phyloP scores from a whole-genome alignment of 2,329 filamentous ascomycete genomes.

The Paracoccidioides lutzii region DNA sequence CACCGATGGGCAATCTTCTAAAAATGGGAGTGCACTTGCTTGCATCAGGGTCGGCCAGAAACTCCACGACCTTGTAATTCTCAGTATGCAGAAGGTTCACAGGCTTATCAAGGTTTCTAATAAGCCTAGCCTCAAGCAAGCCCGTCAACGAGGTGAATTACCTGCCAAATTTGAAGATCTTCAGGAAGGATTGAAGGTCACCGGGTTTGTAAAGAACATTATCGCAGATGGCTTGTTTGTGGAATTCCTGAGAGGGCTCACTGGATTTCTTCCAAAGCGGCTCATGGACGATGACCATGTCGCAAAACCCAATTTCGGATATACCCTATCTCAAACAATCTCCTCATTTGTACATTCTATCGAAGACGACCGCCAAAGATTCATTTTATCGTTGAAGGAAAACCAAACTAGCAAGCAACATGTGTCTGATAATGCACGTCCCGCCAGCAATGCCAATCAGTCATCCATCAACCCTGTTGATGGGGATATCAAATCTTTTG shows the following conservation, averaged over 20 bases:
- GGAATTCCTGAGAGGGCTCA: slow-evolving; percentile 68
- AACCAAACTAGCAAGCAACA: slow-evolving; percentile 39
- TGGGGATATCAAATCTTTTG: slow-evolving; percentile 47
- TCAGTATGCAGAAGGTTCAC: slow-evolving; percentile 73
- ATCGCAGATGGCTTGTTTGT: slow-evolving; percentile 71
- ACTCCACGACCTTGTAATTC: slow-evolving; percentile 64
- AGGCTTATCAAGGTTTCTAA: slow-evolving; percentile 64
- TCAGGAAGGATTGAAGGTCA: slow-evolving; percentile 52
- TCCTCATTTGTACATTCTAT: slow-evolving; percentile 58
- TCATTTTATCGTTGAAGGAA: slow-evolving; percentile 50
- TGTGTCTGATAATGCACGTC: slow-evolving; percentile 27
- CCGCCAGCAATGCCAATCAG: slow-evolving; percentile 16
- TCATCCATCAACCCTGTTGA: slow-evolving; percentile 50
- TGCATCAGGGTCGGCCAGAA: slow-evolving; percentile 75
- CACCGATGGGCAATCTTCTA: slow-evolving; percentile 69
- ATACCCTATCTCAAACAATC: slow-evolving; percentile 64
- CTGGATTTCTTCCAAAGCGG: slow-evolving; percentile 66
- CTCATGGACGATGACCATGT: slow-evolving; percentile 61
- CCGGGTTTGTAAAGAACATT: slow-evolving; percentile 76
- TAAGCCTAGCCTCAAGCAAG: slow-evolving; percentile 70
- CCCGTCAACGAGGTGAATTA: slow-evolving; percentile 57
- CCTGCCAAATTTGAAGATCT: slow-evolving; percentile 60
- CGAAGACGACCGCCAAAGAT: slow-evolving; percentile 56
- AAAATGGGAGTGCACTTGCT: slow-evolving; percentile 63
- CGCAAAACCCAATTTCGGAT: slow-evolving; percentile 59